phyloP scores from a whole-genome alignment of 75 land plant species.

The Isoetes taiwanensis region DNA sequence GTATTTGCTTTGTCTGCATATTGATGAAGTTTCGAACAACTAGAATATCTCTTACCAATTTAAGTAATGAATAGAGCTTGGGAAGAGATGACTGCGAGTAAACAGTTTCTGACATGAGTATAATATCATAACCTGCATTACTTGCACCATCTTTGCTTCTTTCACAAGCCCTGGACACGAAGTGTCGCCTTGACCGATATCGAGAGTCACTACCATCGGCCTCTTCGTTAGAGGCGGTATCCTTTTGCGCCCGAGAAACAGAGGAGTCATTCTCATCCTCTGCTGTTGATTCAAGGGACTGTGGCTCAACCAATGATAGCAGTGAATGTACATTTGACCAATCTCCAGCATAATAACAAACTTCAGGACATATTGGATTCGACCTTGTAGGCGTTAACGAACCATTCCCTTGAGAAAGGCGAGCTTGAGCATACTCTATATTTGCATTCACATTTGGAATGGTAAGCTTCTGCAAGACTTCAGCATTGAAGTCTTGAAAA shows the following conservation, averaged over 20 bases:
- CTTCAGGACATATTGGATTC: constrained; percentile 15
- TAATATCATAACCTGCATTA: constrained; percentile 71
- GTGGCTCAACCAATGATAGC: constrained; percentile 6
- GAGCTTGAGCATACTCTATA: constrained; percentile 19
- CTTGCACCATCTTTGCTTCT: constrained; percentile 10
- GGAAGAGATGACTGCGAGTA: constrained; percentile 50
- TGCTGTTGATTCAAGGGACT: constrained; percentile 6
- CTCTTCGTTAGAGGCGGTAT: not conserved
- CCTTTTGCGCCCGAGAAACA: not conserved
- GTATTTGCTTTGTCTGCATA: too few relatives aligned
- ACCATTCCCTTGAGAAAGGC: constrained; percentile 8
- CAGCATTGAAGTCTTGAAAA: constrained; percentile 96
- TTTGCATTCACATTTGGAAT: constrained; percentile 73
- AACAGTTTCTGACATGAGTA: constrained; percentile 94
- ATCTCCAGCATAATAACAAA: constrained; percentile 91
- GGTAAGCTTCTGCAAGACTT: constrained; percentile 69
- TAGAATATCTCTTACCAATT: constrained; percentile 33
- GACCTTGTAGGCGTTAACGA: constrained; percentile 4
- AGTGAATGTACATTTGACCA: constrained; percentile 67
- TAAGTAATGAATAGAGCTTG: constrained; percentile 57
- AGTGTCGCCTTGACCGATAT: constrained; percentile 7
- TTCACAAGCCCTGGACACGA: constrained; percentile 33
- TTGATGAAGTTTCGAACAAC: too few relatives aligned
- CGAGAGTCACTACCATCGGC: not conserved
- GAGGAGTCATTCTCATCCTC: not conserved